Evolutionary conservation across 208 protist genomes (phyloP).

Genomic region (Borovskyia barvae): DNA sequence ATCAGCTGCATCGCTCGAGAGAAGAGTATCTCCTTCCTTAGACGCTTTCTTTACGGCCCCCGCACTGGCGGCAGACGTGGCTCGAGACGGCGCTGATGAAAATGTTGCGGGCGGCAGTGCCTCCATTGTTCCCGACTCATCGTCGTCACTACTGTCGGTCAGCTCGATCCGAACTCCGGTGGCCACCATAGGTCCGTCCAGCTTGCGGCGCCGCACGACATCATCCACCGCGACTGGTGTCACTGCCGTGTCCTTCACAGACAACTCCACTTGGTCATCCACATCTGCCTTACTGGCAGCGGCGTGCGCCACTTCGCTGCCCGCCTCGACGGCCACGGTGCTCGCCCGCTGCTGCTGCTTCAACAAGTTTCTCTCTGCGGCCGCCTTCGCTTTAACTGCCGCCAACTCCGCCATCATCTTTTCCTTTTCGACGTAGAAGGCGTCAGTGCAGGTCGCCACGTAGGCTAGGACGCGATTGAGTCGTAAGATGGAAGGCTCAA

Average conservation of each 20-base stretch:
- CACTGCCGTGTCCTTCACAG: slow-evolving; percentile 18
- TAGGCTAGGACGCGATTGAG: slow-evolving; percentile 70
- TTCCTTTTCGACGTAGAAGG: slow-evolving; percentile 32
- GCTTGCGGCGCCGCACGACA: slow-evolving; percentile 62
- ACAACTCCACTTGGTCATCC: slow-evolving; percentile 8
- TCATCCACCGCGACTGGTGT: slow-evolving; percentile 7
- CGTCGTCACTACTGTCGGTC: slow-evolving; percentile 60
- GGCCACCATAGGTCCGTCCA: slow-evolving; percentile 78
- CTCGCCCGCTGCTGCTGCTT: neutral
- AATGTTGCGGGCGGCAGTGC: too few relatives aligned
- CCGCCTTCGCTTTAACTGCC: neutral
- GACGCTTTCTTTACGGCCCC: neutral
- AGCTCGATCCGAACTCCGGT: slow-evolving; percentile 59
- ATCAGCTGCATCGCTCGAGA: neutral
- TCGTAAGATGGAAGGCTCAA: slow-evolving; percentile 64
- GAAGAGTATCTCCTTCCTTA: neutral
- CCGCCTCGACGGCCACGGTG: neutral
- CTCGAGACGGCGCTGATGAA: too few relatives aligned
- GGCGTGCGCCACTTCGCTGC: neutral
- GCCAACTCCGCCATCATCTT: slow-evolving; percentile 10
- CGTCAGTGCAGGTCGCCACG: slow-evolving; percentile 72
- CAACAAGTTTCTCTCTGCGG: slow-evolving; percentile 2
- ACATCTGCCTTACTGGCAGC: too few relatives aligned
- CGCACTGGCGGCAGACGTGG: neutral
- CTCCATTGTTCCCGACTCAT: neutral